Conservation (phyloP, 352 stramenopile genomes). For the Phytophthora agathidicida region DNA sequence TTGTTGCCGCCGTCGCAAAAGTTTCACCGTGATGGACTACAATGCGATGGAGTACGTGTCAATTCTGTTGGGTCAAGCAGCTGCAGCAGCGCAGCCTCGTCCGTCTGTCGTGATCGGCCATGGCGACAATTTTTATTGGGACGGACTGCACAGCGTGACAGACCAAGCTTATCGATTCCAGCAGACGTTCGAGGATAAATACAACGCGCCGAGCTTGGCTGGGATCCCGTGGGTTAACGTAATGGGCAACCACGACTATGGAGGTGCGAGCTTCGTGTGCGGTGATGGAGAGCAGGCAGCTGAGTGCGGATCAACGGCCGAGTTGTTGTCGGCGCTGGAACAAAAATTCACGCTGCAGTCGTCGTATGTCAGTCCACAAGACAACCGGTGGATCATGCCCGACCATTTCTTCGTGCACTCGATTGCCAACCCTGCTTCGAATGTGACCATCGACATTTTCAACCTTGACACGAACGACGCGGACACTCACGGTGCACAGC, state of each 20-base stretch:
- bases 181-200: constrained; percentile 84
- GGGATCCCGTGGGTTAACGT: constrained; percentile 86
- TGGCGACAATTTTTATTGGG: constrained; percentile 88
- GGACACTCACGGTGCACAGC: constrained; percentile 58
- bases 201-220: constrained; percentile 46
- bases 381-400: constrained; percentile 81
- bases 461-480: constrained; percentile 88
- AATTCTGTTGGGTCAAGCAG: constrained; percentile 57
- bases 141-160: constrained; percentile 55
- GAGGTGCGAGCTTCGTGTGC: constrained; percentile 81
- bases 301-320: constrained; percentile 50
- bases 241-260: constrained; percentile 89
- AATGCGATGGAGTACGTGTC: constrained; percentile 77
- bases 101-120: constrained; percentile 61
- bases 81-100: constrained; percentile 28
- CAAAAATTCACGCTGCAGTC: constrained; percentile 79
- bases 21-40: constrained; percentile 69
- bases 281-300: constrained; percentile 41
- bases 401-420: constrained; percentile 87
- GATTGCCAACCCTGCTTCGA: constrained; percentile 56
- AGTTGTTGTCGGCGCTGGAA: constrained; percentile 56
- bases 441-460: constrained; percentile 85
- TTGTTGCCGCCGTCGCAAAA: constrained; percentile 62
- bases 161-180: constrained; percentile 76
- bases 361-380: constrained; percentile 79